These are phyloP conservation scores for Eruca vesicaria DNA, from an alignment of 441 rosid genomes.

Conservation along the genomic window DNA sequence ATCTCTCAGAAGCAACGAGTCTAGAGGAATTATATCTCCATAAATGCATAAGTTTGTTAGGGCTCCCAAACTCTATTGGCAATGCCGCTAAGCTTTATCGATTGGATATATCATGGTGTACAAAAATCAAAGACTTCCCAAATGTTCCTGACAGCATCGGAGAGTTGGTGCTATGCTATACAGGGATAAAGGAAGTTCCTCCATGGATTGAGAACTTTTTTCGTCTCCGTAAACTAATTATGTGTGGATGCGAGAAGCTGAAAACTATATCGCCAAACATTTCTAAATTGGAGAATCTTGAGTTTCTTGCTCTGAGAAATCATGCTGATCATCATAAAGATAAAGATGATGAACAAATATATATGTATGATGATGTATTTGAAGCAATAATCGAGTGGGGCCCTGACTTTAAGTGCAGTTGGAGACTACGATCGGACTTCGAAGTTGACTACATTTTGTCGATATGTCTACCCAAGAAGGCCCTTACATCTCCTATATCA, in stretches of 20 bases:
- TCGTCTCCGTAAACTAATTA: not conserved
- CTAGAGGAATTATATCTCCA: not conserved
- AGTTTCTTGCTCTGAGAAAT: slow-evolving; percentile 2
- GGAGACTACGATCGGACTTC: slow-evolving; percentile 21
- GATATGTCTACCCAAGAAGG: not conserved
- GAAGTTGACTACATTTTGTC: not conserved
- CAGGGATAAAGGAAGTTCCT: slow-evolving; percentile 14
- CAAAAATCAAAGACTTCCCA: slow-evolving; percentile 1
- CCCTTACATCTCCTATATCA: not conserved
- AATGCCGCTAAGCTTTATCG: not conserved
- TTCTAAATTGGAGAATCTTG: slow-evolving; percentile 15
- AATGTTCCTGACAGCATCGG: not conserved
- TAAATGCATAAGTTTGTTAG: not conserved
- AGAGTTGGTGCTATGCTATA: not conserved
- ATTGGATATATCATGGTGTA: not conserved
- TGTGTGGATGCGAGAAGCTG: not conserved
- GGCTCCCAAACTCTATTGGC: not conserved
- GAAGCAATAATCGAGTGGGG: not conserved
- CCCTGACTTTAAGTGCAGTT: slow-evolving; percentile 4
- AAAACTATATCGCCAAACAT: not conserved
- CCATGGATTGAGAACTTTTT: not conserved
- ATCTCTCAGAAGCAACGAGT: not conserved
- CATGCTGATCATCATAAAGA: not conserved
- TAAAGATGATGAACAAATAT: too few relatives aligned
- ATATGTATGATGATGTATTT: too few relatives aligned